Conservation (phyloP, 2,329 filamentous ascomycete species). For the Colletotrichum gloeosporioides region DNA sequence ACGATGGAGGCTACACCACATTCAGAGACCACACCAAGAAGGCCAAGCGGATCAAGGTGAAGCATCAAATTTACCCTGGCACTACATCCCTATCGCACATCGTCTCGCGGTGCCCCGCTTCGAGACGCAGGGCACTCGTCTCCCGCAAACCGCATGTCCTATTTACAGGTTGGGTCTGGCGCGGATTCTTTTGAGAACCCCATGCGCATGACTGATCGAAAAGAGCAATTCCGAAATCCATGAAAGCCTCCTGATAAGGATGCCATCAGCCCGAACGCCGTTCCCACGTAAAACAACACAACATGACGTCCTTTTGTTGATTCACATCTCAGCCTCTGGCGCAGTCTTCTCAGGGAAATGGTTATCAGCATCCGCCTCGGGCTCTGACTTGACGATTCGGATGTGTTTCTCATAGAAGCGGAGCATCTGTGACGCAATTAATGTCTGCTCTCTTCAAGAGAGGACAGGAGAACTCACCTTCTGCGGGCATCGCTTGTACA, state of each 20-base stretch:
- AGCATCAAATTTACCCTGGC: background rate
- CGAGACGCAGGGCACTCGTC: background rate
- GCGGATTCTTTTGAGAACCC: background rate
- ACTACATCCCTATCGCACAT: background rate
- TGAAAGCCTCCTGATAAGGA: background rate
- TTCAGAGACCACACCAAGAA: background rate
- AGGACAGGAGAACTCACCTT: slow-evolving; percentile 54
- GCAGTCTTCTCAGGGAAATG: background rate
- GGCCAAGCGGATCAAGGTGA: background rate
- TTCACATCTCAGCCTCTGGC: background rate
- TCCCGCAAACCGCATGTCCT: background rate
- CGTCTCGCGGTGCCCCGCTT: background rate
- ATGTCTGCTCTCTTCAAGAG: background rate
- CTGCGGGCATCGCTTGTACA: slow-evolving; percentile 80
- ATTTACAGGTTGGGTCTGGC: background rate
- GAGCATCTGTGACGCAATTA: slow-evolving; percentile 53
- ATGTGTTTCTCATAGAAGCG: slow-evolving; percentile 65
- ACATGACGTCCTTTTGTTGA: background rate
- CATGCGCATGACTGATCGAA: background rate
- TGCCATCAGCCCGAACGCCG: background rate
- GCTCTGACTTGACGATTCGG: slow-evolving; percentile 50
- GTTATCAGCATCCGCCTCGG: slow-evolving; percentile 2
- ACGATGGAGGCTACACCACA: background rate
- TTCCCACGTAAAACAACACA: background rate
- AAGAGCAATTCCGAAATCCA: background rate